phyloP scores from a whole-genome alignment of 2,329 filamentous ascomycete species.

The Neofusicoccum ribis region DNA sequence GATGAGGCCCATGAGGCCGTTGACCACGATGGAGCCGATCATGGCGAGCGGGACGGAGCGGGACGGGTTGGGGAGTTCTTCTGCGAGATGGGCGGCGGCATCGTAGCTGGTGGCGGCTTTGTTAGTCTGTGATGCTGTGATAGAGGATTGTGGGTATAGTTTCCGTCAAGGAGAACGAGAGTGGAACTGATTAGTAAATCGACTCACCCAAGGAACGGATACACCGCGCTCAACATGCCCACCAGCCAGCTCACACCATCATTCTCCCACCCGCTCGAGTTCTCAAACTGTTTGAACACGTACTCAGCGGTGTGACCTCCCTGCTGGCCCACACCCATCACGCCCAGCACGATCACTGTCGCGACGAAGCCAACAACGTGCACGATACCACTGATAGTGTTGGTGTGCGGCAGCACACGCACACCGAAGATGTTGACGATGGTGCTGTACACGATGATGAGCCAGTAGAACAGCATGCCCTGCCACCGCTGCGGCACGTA shows the following conservation, averaged over 20 bases:
- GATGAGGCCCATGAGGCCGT: conserved; percentile 48
- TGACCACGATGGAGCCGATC: conserved; percentile 38
- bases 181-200: not conserved
- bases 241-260: conserved; percentile 29
- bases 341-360: conserved; percentile 25
- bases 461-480: conserved; percentile 52
- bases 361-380: conserved; percentile 24
- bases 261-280: conserved; percentile 27
- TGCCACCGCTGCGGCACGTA: conserved; percentile 48
- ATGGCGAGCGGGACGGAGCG: conserved; percentile 36
- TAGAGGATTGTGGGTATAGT: not conserved
- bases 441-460: conserved; percentile 40
- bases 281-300: conserved; percentile 26
- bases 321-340: conserved; percentile 22
- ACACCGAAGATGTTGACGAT: conserved; percentile 47
- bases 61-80: conserved; percentile 32
- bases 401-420: conserved; percentile 40
- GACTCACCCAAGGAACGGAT: conserved; percentile 26
- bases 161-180: not conserved
- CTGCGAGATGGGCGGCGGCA: conserved; percentile 43
- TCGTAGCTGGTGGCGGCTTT: conserved; percentile 37
- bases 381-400: conserved; percentile 28
- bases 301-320: conserved; percentile 25
- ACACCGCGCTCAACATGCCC: conserved; percentile 28
- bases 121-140: not conserved